These are phyloP conservation scores for Lipomyces yamanashiensis DNA, from an alignment of 805 yeast genomes.

Conservation along the genomic window DNA sequence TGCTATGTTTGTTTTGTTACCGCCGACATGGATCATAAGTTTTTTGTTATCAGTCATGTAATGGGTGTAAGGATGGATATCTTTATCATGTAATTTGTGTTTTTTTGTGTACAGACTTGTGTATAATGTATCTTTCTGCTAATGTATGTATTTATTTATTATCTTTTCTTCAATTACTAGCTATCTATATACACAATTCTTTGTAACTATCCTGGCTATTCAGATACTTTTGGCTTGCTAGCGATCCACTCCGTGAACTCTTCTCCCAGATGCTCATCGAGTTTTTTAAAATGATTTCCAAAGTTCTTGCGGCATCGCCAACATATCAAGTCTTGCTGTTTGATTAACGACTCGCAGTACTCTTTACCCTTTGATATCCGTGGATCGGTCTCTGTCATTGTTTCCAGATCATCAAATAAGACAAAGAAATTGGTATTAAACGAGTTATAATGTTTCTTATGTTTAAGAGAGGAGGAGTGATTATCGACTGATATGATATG, in stretches of 20 bases:
- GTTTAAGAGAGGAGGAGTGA: constrained; percentile 57
- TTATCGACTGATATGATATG: constrained; percentile 75
- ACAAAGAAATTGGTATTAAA: constrained; percentile 71
- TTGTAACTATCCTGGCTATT: neutral
- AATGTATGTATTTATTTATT: constrained; percentile 16
- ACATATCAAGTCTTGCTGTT: constrained; percentile 49
- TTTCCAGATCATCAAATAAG: constrained; percentile 55
- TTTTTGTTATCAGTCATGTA: constrained; percentile 16
- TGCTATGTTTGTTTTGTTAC: neutral
- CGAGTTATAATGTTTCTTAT: constrained; percentile 70
- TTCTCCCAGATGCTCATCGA: constrained; percentile 50
- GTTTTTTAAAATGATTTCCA: constrained; percentile 49
- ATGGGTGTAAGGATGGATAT: constrained; percentile 22
- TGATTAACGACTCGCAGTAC: constrained; percentile 52
- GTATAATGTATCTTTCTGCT: constrained; percentile 19
- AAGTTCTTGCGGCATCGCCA: constrained; percentile 51
- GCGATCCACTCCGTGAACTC: constrained; percentile 40
- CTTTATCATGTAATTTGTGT: neutral
- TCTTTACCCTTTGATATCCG: constrained; percentile 39
- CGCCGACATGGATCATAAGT: neutral
- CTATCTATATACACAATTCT: too few species aligned
- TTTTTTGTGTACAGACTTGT: neutral
- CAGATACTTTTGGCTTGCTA: constrained; percentile 1
- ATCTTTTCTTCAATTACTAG: neutral
- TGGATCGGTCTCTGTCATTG: constrained; percentile 33